Base-by-base conservation (phyloP, 306 rosid genomes). In the Fagus sylvatica region DNA sequence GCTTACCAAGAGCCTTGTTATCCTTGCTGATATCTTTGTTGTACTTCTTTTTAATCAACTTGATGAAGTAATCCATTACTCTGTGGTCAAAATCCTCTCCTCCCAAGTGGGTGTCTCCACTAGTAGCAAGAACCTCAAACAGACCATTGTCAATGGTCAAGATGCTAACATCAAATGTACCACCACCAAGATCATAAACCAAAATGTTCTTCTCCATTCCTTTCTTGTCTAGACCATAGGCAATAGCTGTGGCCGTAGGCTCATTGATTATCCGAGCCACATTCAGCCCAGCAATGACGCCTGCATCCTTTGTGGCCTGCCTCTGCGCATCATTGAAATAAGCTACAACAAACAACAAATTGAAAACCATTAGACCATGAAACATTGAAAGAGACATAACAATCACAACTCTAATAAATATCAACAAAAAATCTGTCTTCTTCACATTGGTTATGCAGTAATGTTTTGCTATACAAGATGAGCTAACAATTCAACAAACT, bases 31-130 rank as follows among this genome's bases (percentile, higher is more conserved):
- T 85, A 51, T 87, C 91, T 30, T 85, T 87, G 76, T 62, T 74
- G 70, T 87, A 48, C 81, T 87, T 87, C 79, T 68, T 87, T 49
- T 85, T 85, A 4, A 89, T 87, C 84, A 87, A 41, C 72, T 84
- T 80, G 75, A 85, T 82, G 83, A 87, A 85, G 60, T 85, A 85
- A 57, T 85, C 88, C 90, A 89, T 87, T 5, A 89, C 81, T 36
- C 90, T 55, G 53, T 87, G 91, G 43, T 89, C 93, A 3, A 89
- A 89, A 54, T 89, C 93, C 87, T 87, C 91, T 5, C 91, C 93
- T 42, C 93, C 91, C 74, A 89, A 67, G 67, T 89, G 89, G 16
- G 91, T 87, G 51, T 87, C 91, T 79, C 91, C 93, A 72, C 89
- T 85, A 0, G 88, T 89, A 49, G 89, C 55, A 41, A 82, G 80